Base-by-base conservation (phyloP, 306 rosid genomes). In the Quercus glauca region DNA sequence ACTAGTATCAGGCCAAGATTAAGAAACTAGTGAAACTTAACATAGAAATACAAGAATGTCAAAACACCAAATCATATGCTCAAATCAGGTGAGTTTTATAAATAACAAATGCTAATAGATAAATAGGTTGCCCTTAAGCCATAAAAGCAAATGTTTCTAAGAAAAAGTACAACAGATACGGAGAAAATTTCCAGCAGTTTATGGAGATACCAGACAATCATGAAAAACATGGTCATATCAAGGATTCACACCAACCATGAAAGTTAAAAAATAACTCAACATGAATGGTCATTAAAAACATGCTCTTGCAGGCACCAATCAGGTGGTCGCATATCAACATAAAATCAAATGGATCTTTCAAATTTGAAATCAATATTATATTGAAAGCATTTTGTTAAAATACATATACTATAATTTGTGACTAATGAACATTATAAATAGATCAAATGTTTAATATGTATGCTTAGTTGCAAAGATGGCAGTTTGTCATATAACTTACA, bases 1-100 rank as follows among this genome's bases (percentile, higher is more conserved):
- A 67, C 3, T 9, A 67, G 45, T 33, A 9, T 67, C 23, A 19
- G 45, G 51, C 15, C 10, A 67, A 67, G 71, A 19, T 31, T 7
- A 67, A 70, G 73, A 81, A n/a, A 83, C 74, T 65, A 49, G 75
- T 69, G 43, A 84, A 67, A 75, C 77, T 56, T 69, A 83, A 17
- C 43, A 76, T 61, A 70, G 69, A 79, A 51, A 81, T n/a, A 78
- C 35, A 26, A 37, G 76, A 69, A 69, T 59, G 79, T 57, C 73
- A 76, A 78, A 76, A 79, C 58, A 75, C 82, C 28, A 52, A 35
- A 11, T 35, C 56, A 61, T 8, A 74, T 61, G 55, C n/a, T 74
- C 28, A 69, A 25, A 58, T 72, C 6, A 13, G n/a, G 13, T 35
- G 43, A 55, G 73, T 10, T 68, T 58, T 8, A 61, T 11, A 29